Evolutionary conservation across 805 yeast genomes (phyloP), one percentile per base, ranked within the genome.

Genomic region (Sugiyamaella smithiae): DNA sequence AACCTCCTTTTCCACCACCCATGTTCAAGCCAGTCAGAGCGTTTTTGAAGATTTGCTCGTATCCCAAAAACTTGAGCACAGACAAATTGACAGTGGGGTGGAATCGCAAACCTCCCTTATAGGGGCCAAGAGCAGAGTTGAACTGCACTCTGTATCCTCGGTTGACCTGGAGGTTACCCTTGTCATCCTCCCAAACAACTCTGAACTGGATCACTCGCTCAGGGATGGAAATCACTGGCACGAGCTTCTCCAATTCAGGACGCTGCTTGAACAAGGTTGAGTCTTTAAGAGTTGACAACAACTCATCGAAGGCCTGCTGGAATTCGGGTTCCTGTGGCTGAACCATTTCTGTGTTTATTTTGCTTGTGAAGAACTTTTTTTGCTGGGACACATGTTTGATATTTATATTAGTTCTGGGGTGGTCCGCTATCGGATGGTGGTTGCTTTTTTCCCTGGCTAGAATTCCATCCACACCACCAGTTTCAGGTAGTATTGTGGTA

Each of bases 1-100:
- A 78, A 71, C 99, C 99, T 81, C 99, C 99, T 72, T 91, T 91
- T 75, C 96, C 99, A 77, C 99, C 99, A 70, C 99, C 99, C 85
- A 91, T 90, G 81, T 84, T 80, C 63, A 90, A 80, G 65, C 98
- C 98, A 63, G 99, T 91, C 66, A 91, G 78, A 45, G 99, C 98
- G 68, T 91, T 91, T 81, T 91, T 91, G 82, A 91, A 93, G 71
- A 89, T 89, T 76, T 91, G 99, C 78, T 91, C 99, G 72, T 88
- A 91, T 65, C 98, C 99, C 67, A 91, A 79, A 75, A 91, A 91
- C 77, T 91, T 91, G 69, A 91, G 81, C 71, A 91, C 88, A 50
- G 97, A 88, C 65, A 91, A 78, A 75, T 90, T 93, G 62, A 91
- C 99, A 49, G 95, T 77, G 65, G 97, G 97, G 78, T 91, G 98